Evolutionary conservation across 202 grass and related monocot species (phyloP), one percentile per base, ranked within the genome.

Genomic region (Saccharum hybrid): DNA sequence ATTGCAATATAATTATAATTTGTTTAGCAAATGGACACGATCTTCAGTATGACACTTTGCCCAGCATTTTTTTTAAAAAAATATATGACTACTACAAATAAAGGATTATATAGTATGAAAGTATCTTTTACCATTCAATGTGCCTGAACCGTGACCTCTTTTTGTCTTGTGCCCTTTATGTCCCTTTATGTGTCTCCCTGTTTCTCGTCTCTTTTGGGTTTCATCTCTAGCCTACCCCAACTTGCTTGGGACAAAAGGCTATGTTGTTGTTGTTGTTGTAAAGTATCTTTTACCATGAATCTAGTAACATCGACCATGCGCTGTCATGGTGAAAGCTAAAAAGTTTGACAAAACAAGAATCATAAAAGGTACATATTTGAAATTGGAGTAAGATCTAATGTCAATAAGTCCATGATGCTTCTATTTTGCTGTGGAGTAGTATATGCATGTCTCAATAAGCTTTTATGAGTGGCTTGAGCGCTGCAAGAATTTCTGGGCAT

Each of bases 401-500:
- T 23, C 40, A 33, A 15, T 70, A 30, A 63, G 46, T 49, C n/a
- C 49, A 10, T 56, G 57, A 56, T 78, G 52, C 28, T 77, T 43
- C n/a, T 63, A 48, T 78, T 51, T 51, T 13, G 7, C 13, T 73
- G 59, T 66, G 68, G 52, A 51, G 43, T 16, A 15, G 60, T 33
- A 84, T 26, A 34, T 15, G 10, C 46, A 63, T 71, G 38, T 45
- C 23, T 68, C 45, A 23, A 38, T 68, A 26, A 43, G 36, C 45
- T 59, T 68, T 28, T 59, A 23, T 4, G 8, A 68, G 36, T 4
- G 23, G 10, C 60, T 63, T 59, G 19, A 22, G 5, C 37, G n/a
- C 46, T 43, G 59, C 63, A 81, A 75, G 19, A 39, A 66, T 67
- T 60, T 86, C 1, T 86, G 63, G 70, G 13, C 70, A 46, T 66